Evolutionary conservation across 805 yeast species (phyloP).

Genomic region (Saccharomycopsis lassenensis): DNA sequence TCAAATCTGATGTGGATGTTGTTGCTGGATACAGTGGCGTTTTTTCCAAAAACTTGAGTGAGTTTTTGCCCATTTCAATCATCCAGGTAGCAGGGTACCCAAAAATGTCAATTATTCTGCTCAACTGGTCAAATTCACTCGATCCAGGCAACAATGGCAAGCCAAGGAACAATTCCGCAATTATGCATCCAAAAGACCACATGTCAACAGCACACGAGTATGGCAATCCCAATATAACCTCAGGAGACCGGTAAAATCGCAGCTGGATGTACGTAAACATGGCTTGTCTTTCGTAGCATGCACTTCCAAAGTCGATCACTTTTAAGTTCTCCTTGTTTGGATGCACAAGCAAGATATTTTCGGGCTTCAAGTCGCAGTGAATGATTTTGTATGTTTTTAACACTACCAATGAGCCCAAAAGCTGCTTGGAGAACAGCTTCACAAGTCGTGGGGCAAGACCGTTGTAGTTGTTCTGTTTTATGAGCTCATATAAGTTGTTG

Average conservation of each 20-base stretch:
- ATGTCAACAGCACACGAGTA: conserved; percentile 90
- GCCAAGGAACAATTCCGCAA: conserved; percentile 84
- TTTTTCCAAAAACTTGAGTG: conserved; percentile 56
- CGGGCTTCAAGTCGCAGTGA: conserved; percentile 97
- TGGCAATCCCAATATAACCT: conserved; percentile 83
- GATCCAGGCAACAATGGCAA: conserved; percentile 92
- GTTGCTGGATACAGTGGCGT: conserved; percentile 11
- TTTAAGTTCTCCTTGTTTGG: conserved; percentile 81
- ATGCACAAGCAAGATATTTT: conserved; percentile 71
- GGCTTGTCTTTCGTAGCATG: conserved; percentile 86
- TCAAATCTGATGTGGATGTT: background rate
- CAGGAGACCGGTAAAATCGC: conserved; percentile 89
- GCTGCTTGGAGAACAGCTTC: conserved; percentile 65
- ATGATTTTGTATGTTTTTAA: conserved; percentile 76
- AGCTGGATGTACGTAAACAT: conserved; percentile 88
- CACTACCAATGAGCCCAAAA: conserved; percentile 69
- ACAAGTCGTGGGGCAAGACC: conserved; percentile 78
- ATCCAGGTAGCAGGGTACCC: conserved; percentile 92
- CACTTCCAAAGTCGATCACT: conserved; percentile 92
- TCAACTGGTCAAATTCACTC: conserved; percentile 83
- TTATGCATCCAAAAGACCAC: conserved; percentile 95
- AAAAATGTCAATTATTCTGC: conserved; percentile 69
- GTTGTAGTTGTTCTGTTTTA: conserved; percentile 87
- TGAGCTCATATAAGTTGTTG: conserved; percentile 78
- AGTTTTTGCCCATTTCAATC: conserved; percentile 89